Conservation (phyloP, 345 rosid species). For the Noccaea bulbosa region DNA sequence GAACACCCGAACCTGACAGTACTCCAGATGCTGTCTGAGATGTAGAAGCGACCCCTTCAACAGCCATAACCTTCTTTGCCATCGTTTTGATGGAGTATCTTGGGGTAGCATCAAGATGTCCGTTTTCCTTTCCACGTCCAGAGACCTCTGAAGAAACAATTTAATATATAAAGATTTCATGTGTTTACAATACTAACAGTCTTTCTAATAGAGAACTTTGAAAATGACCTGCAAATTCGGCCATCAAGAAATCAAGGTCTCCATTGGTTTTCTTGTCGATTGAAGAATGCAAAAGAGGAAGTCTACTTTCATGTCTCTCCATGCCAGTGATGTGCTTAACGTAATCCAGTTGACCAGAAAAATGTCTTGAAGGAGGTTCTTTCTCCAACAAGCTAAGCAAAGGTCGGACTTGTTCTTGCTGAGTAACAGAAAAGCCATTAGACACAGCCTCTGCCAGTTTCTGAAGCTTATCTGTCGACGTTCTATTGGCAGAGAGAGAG, state of each 20-base stretch:
- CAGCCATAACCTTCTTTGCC: constrained; percentile 64
- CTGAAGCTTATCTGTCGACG: constrained; percentile 74
- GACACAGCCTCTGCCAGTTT: constrained; percentile 62
- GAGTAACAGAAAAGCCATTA: constrained; percentile 60
- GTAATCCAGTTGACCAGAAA: constrained; percentile 90
- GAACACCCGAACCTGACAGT: constrained; percentile 93
- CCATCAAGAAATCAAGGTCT: constrained; percentile 85
- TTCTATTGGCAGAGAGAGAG: constrained; percentile 54
- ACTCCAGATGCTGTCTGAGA: constrained; percentile 93
- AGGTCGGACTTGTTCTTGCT: constrained; percentile 89
- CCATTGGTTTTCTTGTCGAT: constrained; percentile 84
- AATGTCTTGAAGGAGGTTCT: constrained; percentile 83
- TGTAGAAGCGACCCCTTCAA: constrained; percentile 70
- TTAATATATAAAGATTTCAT: constrained; percentile 20
- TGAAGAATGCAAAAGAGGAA: constrained; percentile 82
- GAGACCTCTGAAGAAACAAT: constrained; percentile 67
- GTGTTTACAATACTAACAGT: constrained; percentile 9
- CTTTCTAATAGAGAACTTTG: constrained; percentile 14
- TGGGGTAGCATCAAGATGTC: constrained; percentile 64
- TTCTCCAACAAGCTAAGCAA: constrained; percentile 96
- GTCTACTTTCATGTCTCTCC: constrained; percentile 86
- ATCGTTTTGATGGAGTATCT: constrained; percentile 59
- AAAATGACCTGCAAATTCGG: constrained; percentile 83
- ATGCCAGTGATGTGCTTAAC: constrained; percentile 73
- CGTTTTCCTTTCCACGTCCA: constrained; percentile 77